Evolutionary conservation across 2,329 filamentous ascomycete genomes (phyloP).

Genomic region (Amylocarpus encephaloides): DNA sequence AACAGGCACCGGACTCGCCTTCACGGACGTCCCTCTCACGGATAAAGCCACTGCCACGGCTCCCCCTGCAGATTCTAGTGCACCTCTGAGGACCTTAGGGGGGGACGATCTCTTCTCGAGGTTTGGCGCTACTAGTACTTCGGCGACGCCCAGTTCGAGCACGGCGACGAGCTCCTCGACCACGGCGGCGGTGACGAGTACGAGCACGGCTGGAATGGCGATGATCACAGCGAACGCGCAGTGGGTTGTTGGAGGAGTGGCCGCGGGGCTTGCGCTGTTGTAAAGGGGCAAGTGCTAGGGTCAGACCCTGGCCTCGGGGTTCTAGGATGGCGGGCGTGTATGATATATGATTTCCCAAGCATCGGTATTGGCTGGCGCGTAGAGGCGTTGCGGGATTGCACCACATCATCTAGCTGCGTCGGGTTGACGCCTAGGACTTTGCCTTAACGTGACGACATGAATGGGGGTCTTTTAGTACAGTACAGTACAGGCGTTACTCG

Average conservation of each 20-base stretch:
- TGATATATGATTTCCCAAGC: background rate
- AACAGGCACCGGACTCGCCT: background rate
- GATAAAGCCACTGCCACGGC: background rate
- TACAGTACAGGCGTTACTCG: no score
- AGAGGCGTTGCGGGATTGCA: background rate
- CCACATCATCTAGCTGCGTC: background rate
- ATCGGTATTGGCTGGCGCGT: background rate
- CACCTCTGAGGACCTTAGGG: background rate
- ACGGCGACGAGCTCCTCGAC: background rate
- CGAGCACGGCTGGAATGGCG: constrained; percentile 15
- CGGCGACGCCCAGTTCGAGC: background rate
- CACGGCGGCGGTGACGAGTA: background rate
- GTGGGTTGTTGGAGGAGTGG: constrained; percentile 21
- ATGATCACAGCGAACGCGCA: constrained; percentile 23
- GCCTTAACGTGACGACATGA: background rate
- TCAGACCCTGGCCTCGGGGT: background rate
- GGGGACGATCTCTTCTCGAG: background rate
- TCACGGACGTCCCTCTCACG: background rate
- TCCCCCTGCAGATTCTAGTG: background rate
- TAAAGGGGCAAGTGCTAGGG: background rate
- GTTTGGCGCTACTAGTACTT: background rate
- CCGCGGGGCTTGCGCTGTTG: constrained; percentile 21
- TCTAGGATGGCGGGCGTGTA: background rate
- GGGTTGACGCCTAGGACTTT: background rate
- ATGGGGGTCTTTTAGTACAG: background rate